Conservation (phyloP, 1,139 yeast genomes). For the Hyphopichia buzzinii region DNA sequence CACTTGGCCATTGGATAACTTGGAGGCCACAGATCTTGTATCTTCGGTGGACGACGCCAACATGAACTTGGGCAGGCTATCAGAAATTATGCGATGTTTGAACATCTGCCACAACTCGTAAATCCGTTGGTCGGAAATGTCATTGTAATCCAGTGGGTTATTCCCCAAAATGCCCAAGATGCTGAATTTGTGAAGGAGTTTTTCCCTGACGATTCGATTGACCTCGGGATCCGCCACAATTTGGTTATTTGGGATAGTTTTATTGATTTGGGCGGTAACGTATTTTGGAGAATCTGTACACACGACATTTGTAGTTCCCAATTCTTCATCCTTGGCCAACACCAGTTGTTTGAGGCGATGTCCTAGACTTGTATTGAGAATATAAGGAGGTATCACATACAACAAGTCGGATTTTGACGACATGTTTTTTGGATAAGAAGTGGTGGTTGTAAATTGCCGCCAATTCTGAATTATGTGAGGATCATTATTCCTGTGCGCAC, state of each 20-base stretch:
- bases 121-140: conserved; percentile 26
- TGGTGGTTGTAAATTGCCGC: too few species aligned
- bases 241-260: conserved; percentile 10
- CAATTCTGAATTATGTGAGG: too few species aligned
- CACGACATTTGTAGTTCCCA: conserved; percentile 29
- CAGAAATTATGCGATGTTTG: conserved; percentile 24
- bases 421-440: not conserved
- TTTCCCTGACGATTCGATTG: conserved; percentile 33
- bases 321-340: conserved; percentile 19
- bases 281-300: conserved; percentile 24
- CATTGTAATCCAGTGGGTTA: conserved; percentile 27
- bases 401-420: conserved; percentile 12
- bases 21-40: conserved; percentile 1
- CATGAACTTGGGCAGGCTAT: conserved; percentile 8
- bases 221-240: conserved; percentile 33
- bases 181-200: conserved; percentile 35
- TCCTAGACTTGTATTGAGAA: conserved; percentile 39
- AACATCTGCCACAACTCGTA: conserved; percentile 34
- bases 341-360: conserved; percentile 29
- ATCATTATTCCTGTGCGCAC: too few species aligned
- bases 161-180: conserved; percentile 39
- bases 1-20: conserved; percentile 9
- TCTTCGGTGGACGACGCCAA: conserved; percentile 9
- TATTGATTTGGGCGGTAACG: conserved; percentile 13
- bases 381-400: conserved; percentile 45